Conservation (phyloP, 139 green algal species). For the Medakamo hakoo region DNA sequence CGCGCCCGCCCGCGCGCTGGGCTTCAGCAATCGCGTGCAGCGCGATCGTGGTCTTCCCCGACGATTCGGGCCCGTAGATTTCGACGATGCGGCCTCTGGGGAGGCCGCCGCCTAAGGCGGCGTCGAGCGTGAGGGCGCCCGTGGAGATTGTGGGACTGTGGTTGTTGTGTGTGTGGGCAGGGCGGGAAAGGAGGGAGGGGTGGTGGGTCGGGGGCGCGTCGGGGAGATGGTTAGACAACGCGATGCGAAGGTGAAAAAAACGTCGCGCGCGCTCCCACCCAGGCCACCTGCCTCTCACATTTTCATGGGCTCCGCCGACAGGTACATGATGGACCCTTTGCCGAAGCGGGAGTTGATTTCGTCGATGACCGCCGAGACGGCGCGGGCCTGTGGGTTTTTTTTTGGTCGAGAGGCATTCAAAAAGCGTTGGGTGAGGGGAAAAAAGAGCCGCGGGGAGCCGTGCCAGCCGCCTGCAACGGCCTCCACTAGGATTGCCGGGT, state of each 20-base stretch:
- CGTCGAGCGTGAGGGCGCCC: conserved; percentile 68
- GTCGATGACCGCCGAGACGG: conserved; percentile 24
- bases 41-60: conserved; percentile 91
- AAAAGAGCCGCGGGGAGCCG: neutral
- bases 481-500: no score
- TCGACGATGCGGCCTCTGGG: conserved; percentile 76
- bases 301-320: conserved; percentile 18
- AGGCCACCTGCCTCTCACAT: no score
- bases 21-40: conserved; percentile 84
- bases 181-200: conserved; percentile 1
- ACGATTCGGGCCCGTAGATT: conserved; percentile 81
- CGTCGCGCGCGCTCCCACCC: no score
- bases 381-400: conserved; percentile 21
- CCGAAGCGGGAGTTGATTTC: conserved; percentile 41
- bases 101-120: conserved; percentile 64
- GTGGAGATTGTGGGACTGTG: conserved; percentile 43
- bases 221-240: no score
- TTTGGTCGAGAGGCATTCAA: neutral
- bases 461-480: no score
- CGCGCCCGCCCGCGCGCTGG: conserved; percentile 39
- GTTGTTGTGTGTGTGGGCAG: conserved; percentile 1
- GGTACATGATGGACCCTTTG: conserved; percentile 50
- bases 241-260: no score
- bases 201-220: neutral
- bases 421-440: neutral